Evolutionary conservation across 176 grass and related monocot genomes (phyloP).

Genomic region (Bromus sterilis): DNA sequence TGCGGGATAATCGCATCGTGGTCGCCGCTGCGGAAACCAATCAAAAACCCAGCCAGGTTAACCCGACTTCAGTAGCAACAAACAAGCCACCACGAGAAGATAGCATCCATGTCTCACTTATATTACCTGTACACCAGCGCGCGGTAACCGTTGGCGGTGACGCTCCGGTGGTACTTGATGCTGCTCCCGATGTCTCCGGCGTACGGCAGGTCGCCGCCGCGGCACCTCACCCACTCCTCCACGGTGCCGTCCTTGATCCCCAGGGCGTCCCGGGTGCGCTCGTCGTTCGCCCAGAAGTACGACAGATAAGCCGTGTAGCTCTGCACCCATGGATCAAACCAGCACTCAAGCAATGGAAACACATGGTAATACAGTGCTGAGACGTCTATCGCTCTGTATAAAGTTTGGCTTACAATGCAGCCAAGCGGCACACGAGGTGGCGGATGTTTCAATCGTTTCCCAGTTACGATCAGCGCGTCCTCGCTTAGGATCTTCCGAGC

Average conservation of each 20-base stretch:
- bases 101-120: neutral
- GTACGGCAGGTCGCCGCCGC: constrained; percentile 13
- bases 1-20: constrained; percentile 37
- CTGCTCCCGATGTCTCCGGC: neutral
- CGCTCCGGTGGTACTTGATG: constrained; percentile 31
- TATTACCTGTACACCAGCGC: constrained; percentile 33
- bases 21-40: constrained; percentile 25
- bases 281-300: constrained; percentile 50
- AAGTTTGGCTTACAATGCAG: constrained; percentile 27
- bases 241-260: constrained; percentile 42
- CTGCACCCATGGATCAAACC: constrained; percentile 1
- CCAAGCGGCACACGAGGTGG: constrained; percentile 17
- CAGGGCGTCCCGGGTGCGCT: constrained; percentile 17
- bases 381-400: neutral
- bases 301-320: constrained; percentile 31
- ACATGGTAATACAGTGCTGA: neutral
- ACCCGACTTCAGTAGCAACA: neutral
- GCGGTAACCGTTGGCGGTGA: constrained; percentile 31
- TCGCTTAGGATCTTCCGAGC: constrained; percentile 12
- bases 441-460: neutral
- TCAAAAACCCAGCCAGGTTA: neutral
- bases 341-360: neutral
- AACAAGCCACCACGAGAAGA: neutral
- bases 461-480: neutral
- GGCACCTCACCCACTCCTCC: constrained; percentile 41